Evolutionary conservation across 2,329 filamentous ascomycete genomes (phyloP), one percentile per base, ranked within the genome.

Genomic region (Celoporthe dispersa): DNA sequence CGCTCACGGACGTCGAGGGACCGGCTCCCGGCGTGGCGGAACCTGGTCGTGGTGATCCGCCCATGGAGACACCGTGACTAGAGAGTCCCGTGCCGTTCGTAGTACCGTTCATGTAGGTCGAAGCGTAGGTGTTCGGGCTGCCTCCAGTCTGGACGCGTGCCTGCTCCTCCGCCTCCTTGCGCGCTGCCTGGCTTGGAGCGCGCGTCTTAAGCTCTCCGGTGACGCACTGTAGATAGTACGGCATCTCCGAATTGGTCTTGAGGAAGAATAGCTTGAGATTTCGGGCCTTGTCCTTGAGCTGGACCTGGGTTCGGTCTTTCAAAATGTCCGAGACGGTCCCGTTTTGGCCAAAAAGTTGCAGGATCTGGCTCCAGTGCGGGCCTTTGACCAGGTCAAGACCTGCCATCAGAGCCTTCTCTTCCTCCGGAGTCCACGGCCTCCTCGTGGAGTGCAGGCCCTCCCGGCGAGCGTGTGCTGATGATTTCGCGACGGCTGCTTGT

Each of bases 241-340:
- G 94, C 79, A 97, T 94, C 76, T 97, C 94, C 6, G 94, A 94
- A 66, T 93, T 93, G 25, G 92, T 95, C 82, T 97, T 97, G 67
- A 97, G 82, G 80, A 97, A 97, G 82, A 96, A 97, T 0, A 97
- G 82, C 79, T 97, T 97, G 64, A 97, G 81, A 73, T 97, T 97
- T 64, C 94, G 86, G 0, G 94, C 94, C 80, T 97, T 97, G 78
- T 97, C 94, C 79, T 97, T 97, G 16, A 97, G 84, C 78, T 97
- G 94, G 0, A 97, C 94, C 77, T 97, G 94, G 60, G 94, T 97
- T 44, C 94, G 88, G 77, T 97, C 94, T 75, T 94, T 95, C 28
- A 97, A 85, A 33, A 95, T 92, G 75, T 95, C 91, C 62, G 90
- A 94, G 33, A 95, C 88, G 0, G 91, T 92, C 6, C 94, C 94